Evolutionary conservation across 2,329 filamentous ascomycete species (phyloP).

Genomic region (Orbilia blumenaviensis): DNA sequence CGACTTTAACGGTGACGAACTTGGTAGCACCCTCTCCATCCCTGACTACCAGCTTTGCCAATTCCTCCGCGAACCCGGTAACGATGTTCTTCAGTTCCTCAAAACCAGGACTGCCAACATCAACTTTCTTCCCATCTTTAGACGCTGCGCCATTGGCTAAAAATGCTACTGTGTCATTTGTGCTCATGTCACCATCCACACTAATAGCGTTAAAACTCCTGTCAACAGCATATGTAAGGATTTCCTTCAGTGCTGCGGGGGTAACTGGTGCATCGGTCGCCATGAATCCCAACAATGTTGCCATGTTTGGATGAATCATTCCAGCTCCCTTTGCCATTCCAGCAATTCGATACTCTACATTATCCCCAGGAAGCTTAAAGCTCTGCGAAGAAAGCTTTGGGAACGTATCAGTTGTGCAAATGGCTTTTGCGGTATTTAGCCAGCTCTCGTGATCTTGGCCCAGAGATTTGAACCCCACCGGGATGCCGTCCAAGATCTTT

Average conservation of each 20-base stretch:
- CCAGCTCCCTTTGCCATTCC: conserved; percentile 98
- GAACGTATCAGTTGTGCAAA: conserved; percentile 98
- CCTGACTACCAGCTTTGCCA: conserved; percentile 91
- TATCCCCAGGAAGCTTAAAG: conserved; percentile 85
- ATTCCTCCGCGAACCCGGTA: conserved; percentile 79
- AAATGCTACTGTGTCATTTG: conserved; percentile 93
- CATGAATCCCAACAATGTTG: conserved; percentile 88
- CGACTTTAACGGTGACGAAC: conserved; percentile 85
- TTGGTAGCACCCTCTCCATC: conserved; percentile 98
- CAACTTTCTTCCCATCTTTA: conserved; percentile 70
- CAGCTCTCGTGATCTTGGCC: conserved; percentile 83
- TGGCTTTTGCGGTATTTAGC: conserved; percentile 85
- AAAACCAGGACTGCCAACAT: conserved; percentile 70
- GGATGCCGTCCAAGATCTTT: conserved; percentile 86
- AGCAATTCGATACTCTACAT: conserved; percentile 80
- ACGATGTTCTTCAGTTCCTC: conserved; percentile 75
- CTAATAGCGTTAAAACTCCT: conserved; percentile 96
- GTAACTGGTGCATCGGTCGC: conserved; percentile 88
- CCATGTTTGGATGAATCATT: conserved; percentile 99
- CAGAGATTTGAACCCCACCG: conserved; percentile 75
- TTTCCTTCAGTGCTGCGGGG: conserved; percentile 71
- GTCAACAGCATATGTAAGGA: conserved; percentile 78
- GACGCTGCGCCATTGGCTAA: conserved; percentile 95
- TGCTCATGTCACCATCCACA: conserved; percentile 95
- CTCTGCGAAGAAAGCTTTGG: conserved; percentile 88